Evolutionary conservation across 2,329 filamentous ascomycete species (phyloP).

Genomic region (Claviceps maximensis): DNA sequence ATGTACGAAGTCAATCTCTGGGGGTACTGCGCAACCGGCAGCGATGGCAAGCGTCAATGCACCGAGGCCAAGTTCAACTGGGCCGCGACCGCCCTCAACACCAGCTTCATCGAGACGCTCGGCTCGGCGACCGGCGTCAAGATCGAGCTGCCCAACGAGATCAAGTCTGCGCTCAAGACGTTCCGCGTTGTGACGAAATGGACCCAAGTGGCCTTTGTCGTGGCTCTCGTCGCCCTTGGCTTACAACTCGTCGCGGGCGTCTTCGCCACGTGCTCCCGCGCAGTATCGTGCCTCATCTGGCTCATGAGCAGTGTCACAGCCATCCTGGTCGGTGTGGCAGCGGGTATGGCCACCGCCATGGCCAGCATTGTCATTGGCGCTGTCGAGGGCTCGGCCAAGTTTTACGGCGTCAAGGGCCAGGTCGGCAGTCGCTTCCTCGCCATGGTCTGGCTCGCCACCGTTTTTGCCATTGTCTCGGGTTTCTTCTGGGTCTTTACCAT

Average conservation of each 20-base stretch:
- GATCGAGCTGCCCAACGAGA: constrained; percentile 51
- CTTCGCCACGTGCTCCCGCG: constrained; percentile 70
- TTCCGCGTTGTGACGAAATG: constrained; percentile 67
- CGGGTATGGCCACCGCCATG: constrained; percentile 61
- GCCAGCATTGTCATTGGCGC: constrained; percentile 53
- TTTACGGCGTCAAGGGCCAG: constrained; percentile 55
- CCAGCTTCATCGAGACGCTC: constrained; percentile 40
- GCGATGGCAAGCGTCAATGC: constrained; percentile 48
- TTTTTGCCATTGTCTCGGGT: constrained; percentile 59
- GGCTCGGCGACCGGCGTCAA: constrained; percentile 35
- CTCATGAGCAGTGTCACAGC: constrained; percentile 55
- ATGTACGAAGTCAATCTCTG: constrained; percentile 74
- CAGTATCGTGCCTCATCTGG: constrained; percentile 71
- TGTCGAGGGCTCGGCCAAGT: constrained; percentile 40
- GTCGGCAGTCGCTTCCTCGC: constrained; percentile 60
- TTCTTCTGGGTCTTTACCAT: constrained; percentile 87
- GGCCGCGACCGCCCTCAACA: constrained; percentile 60
- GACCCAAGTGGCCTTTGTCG: constrained; percentile 71
- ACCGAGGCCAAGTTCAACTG: constrained; percentile 60
- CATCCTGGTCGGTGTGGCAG: constrained; percentile 43
- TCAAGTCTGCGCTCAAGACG: constrained; percentile 53
- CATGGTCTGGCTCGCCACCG: constrained; percentile 66
- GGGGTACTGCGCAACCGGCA: constrained; percentile 65
- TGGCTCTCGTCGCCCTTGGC: constrained; percentile 56
- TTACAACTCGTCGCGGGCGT: constrained; percentile 66